Evolutionary conservation across 2,329 filamentous ascomycete genomes (phyloP), one percentile per base, ranked within the genome.

Genomic region (Didymella pinodella): DNA sequence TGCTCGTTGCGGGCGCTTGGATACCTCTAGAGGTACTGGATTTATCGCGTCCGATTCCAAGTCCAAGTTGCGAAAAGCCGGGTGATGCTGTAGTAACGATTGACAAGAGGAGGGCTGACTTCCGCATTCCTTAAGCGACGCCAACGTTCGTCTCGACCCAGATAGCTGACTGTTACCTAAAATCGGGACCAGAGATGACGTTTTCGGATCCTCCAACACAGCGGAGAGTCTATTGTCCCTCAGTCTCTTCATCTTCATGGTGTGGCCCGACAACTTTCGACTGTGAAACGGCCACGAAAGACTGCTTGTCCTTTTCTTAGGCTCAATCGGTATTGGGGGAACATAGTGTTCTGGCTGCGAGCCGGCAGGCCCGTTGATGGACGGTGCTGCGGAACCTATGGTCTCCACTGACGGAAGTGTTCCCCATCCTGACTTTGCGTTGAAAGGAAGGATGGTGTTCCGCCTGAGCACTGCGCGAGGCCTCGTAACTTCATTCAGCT

Each of bases 191-290:
- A 72, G 58, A 7, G 74, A 63, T 28, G 71, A 75, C 22, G 73
- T 68, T 34, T 67, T 74, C 0, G 76, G 77, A 50, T 77, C 78
- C 47, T 81, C 78, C 14, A 78, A 71, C 4, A 81, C 80, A 7
- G 78, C 70, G 18, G 72, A 73, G 10, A 75, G 65, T 11, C 65
- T 64, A 5, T 72, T 67, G 4, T 57, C 67, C 46, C 65, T 65
- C 18, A 75, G 62, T 53, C 65, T 71, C 46, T 65, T 67, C 66
- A 75, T 65, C n/a, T 66, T 66, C 28, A 75, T 62, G 10, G 63
- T 62, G 25, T 66, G 67, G 4, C 68, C 67, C 22, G 70, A 72
- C 16, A 65, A 38, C 32, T 67, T 64, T 29, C 67, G 66, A 8
- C 63, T 59, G 10, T 69, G 66, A 40, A 73, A 76, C 4, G 72